phyloP scores from a whole-genome alignment of 805 yeast genomes.

The Metschnikowia baotianmanensis region DNA sequence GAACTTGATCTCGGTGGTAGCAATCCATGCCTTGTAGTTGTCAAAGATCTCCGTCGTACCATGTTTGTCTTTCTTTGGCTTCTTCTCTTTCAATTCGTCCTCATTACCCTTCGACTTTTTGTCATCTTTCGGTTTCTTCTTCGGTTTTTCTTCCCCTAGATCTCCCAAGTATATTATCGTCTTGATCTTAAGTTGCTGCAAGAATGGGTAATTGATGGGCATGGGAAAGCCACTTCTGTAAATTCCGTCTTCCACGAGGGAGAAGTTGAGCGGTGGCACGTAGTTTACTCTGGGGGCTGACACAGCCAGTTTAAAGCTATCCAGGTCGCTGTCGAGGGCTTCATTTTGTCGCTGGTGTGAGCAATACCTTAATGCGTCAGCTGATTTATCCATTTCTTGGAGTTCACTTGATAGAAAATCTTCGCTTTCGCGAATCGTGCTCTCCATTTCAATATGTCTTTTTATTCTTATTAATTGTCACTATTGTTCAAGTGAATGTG shows the following conservation, averaged over 20 bases:
- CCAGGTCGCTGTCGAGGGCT: constrained; percentile 3
- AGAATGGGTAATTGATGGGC: constrained; percentile 77
- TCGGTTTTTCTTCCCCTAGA: constrained; percentile 30
- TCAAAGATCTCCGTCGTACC: constrained; percentile 47
- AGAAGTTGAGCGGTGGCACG: constrained; percentile 91
- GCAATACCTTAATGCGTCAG: constrained; percentile 3
- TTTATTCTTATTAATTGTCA: no score
- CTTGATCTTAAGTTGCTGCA: constrained; percentile 62
- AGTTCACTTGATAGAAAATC: not conserved
- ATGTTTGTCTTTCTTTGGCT: constrained; percentile 41
- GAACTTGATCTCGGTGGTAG: constrained; percentile 48
- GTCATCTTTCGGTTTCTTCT: constrained; percentile 15
- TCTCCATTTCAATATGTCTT: no score
- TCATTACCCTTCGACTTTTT: constrained; percentile 9
- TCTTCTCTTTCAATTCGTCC: constrained; percentile 24
- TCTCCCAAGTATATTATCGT: constrained; percentile 87
- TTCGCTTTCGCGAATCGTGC: not conserved
- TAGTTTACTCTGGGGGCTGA: constrained; percentile 16
- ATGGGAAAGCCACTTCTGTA: constrained; percentile 95
- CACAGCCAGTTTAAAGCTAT: constrained; percentile 2
- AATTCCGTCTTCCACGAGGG: constrained; percentile 82
- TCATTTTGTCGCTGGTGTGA: constrained; percentile 8
- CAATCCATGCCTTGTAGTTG: constrained; percentile 71
- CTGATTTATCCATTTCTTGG: not conserved
- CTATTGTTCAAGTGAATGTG: no score